These are phyloP conservation scores for Phytophthora idaei DNA, from an alignment of 352 stramenopile species.

Conservation along the genomic window DNA sequence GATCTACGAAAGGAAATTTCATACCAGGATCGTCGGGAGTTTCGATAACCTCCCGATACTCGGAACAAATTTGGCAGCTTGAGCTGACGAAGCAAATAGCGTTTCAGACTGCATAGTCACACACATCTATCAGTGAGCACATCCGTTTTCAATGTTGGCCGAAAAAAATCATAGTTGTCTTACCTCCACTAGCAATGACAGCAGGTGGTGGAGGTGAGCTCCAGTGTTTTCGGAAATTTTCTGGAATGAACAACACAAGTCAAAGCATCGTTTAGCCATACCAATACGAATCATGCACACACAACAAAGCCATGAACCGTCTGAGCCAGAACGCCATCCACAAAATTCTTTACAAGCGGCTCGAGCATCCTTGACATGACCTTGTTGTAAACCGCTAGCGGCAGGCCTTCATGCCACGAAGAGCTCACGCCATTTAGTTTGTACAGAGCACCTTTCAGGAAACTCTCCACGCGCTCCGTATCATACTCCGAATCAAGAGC, in stretches of 20 bases:
- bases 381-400: constrained; percentile 56
- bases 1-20: constrained; percentile 4
- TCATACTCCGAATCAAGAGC: constrained; percentile 45
- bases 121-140: neutral
- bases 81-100: constrained; percentile 52
- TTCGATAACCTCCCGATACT: constrained; percentile 56
- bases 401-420: constrained; percentile 72
- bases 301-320: constrained; percentile 33
- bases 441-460: constrained; percentile 62
- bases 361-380: constrained; percentile 57
- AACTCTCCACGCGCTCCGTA: constrained; percentile 53
- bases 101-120: constrained; percentile 41
- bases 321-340: constrained; percentile 56
- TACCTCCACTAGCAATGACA: constrained; percentile 62
- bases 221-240: constrained; percentile 54
- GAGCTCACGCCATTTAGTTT: constrained; percentile 66
- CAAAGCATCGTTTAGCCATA: constrained; percentile 2
- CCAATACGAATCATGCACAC: neutral
- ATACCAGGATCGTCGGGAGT: constrained; percentile 58
- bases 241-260: constrained; percentile 22
- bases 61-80: constrained; percentile 60
- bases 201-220: constrained; percentile 51
- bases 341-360: constrained; percentile 60
- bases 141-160: neutral
- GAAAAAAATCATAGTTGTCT: constrained; percentile 2